Evolutionary conservation across 495 filamentous ascomycete species (phyloP).

Genomic region (Delitschia confertaspora): DNA sequence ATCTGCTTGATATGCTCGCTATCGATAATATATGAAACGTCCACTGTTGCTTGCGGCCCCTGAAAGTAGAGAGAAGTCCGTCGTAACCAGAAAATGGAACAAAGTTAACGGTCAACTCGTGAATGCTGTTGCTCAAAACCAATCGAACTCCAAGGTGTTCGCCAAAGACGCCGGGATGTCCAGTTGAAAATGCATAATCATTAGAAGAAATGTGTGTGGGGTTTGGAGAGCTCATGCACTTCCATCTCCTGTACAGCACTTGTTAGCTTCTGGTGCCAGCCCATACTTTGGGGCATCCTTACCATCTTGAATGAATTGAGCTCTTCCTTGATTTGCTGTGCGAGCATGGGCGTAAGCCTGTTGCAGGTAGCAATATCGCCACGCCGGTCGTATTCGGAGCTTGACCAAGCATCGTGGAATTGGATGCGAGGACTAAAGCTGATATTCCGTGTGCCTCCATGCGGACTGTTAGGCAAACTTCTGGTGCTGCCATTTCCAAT

Average conservation of each 20-base stretch:
- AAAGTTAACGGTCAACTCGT: slow-evolving; percentile 20
- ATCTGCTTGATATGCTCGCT: slow-evolving; percentile 27
- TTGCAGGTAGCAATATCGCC: slow-evolving; percentile 98
- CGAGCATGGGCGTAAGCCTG: slow-evolving; percentile 88
- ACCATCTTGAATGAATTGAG: slow-evolving; percentile 99
- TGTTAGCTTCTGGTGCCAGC: no score
- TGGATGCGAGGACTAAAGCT: slow-evolving; percentile 89
- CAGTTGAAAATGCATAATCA: slow-evolving; percentile 22
- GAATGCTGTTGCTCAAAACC: slow-evolving; percentile 25
- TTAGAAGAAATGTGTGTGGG: slow-evolving; percentile 99
- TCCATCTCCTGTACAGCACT: slow-evolving; percentile 87
- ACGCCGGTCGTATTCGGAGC: slow-evolving; percentile 88
- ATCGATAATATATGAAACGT: slow-evolving; percentile 21
- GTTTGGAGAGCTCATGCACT: slow-evolving; percentile 95
- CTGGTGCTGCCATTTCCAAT: slow-evolving; percentile 54
- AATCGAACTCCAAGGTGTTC: slow-evolving; percentile 15
- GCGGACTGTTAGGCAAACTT: slow-evolving; percentile 71
- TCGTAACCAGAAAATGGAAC: slow-evolving; percentile 28
- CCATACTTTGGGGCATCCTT: slow-evolving; percentile 24
- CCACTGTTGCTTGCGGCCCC: slow-evolving; percentile 14
- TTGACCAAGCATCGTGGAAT: slow-evolving; percentile 94
- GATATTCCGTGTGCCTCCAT: slow-evolving; percentile 62
- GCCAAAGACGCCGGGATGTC: slow-evolving; percentile 29
- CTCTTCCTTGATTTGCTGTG: slow-evolving; percentile 99
- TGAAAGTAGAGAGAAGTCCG: slow-evolving; percentile 20